Conservation (phyloP, 805 yeast species). For the Saturnispora bothae region DNA sequence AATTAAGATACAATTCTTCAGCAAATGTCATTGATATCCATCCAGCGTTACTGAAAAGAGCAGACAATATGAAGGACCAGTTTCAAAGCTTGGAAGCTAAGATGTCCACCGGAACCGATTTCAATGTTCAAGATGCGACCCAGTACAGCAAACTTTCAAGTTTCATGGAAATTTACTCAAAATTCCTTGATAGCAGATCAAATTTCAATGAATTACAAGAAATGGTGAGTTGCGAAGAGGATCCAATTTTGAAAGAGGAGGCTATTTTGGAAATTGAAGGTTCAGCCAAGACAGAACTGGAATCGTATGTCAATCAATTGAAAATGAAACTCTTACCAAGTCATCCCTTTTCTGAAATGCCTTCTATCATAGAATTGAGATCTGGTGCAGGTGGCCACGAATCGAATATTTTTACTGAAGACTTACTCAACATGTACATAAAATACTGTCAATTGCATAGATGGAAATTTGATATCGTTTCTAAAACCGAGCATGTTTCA, state of each 20-base stretch:
- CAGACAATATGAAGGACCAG: slow-evolving; percentile 33
- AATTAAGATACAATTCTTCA: too few relatives aligned
- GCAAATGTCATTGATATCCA: slow-evolving; percentile 22
- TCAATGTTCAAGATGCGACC: slow-evolving; percentile 40
- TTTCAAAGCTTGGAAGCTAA: slow-evolving; percentile 30
- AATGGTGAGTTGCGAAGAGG: slow-evolving; percentile 27
- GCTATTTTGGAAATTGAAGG: slow-evolving; percentile 52
- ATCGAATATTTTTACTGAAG: slow-evolving; percentile 78
- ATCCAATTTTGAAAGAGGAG: slow-evolving; percentile 40
- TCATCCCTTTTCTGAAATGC: slow-evolving; percentile 61
- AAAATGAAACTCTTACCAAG: slow-evolving; percentile 61
- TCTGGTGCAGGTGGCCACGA: slow-evolving; percentile 97
- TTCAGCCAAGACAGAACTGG: slow-evolving; percentile 34
- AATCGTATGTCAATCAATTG: slow-evolving; percentile 30
- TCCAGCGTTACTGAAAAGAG: slow-evolving; percentile 40
- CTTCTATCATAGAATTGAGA: slow-evolving; percentile 74
- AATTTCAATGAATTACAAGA: slow-evolving; percentile 27
- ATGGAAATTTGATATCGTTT: slow-evolving; percentile 60
- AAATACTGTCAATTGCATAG: slow-evolving; percentile 51
- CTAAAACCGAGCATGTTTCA: slow-evolving; percentile 43
- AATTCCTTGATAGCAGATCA: slow-evolving; percentile 26
- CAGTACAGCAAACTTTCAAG: slow-evolving; percentile 35
- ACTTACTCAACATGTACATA: slow-evolving; percentile 71
- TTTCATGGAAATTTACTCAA: slow-evolving; percentile 32
- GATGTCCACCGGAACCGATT: slow-evolving; percentile 33